Conservation (phyloP, 257 asterid species). For the Solanum arcanum region DNA sequence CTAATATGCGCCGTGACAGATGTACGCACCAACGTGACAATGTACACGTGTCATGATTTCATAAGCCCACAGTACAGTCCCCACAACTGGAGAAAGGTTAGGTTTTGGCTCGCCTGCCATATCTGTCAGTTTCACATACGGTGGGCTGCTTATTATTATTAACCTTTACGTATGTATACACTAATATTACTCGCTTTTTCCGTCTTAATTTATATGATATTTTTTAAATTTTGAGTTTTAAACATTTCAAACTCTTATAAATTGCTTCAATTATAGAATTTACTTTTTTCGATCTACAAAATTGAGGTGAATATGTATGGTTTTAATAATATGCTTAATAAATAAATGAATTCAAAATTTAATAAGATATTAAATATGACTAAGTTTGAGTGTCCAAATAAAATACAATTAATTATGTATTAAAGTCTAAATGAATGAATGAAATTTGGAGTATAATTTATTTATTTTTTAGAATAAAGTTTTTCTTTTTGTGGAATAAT, state of each 20-base stretch:
- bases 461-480: neutral
- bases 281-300: neutral
- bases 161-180: conserved; percentile 19
- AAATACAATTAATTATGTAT: neutral
- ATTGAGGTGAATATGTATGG: neutral
- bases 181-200: neutral
- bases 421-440: neutral
- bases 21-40: neutral
- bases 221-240: neutral
- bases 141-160: conserved; percentile 18
- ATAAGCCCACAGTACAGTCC: neutral
- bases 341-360: neutral
- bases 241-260: neutral
- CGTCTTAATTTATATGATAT: neutral
- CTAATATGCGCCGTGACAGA: neutral
- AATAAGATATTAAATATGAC: neutral
- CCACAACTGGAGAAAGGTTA: conserved; percentile 15
- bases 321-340: neutral
- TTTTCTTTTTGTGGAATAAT: conserved; percentile 3
- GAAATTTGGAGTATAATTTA: neutral
- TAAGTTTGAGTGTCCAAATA: neutral
- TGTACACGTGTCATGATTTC: neutral
- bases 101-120: conserved; percentile 14
- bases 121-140: conserved; percentile 28
- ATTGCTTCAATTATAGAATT: neutral